A percentile compares a stretch with the other conserved stretches of the same genome.
Evolutionary conservation across 371 early-diverging fungal species (phyloP).

Genomic region (Mucor irregularis): DNA sequence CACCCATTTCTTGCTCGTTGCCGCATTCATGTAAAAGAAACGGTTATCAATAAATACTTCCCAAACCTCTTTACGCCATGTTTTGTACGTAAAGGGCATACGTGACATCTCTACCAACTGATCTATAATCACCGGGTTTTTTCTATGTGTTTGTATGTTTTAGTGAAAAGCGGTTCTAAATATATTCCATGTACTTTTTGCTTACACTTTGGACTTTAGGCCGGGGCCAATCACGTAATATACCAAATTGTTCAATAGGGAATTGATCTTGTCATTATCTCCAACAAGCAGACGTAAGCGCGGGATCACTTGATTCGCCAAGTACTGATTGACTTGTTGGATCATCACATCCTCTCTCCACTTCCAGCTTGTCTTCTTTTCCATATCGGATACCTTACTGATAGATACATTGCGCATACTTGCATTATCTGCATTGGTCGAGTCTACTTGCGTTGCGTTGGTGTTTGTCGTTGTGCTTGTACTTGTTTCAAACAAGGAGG

Average conservation of each 20-base stretch:
- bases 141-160: constrained; percentile 1
- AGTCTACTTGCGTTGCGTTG: neutral
- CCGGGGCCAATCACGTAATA: constrained; percentile 80
- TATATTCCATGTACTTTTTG: neutral
- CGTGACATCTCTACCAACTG: constrained; percentile 60
- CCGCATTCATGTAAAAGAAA: constrained; percentile 67
- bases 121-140: constrained; percentile 41
- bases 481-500: neutral
- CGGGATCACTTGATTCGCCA: constrained; percentile 66
- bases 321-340: constrained; percentile 46
- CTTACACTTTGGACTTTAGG: constrained; percentile 59
- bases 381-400: constrained; percentile 48
- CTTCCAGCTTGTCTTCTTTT: constrained; percentile 50
- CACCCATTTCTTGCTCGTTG: constrained; percentile 64
- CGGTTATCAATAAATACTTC: constrained; percentile 73
- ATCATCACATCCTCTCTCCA: constrained; percentile 53
- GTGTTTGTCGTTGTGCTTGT: neutral
- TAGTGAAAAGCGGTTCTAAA: neutral
- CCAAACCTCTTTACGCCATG: constrained; percentile 84
- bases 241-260: constrained; percentile 67
- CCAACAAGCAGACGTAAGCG: constrained; percentile 62
- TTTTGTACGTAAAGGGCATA: constrained; percentile 65
- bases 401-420: constrained; percentile 36
- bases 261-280: constrained; percentile 75
- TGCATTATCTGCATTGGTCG: neutral